These are phyloP conservation scores for Bipolaris oryzae DNA, from an alignment of 2,329 filamentous ascomycete genomes.

Conservation along the genomic window DNA sequence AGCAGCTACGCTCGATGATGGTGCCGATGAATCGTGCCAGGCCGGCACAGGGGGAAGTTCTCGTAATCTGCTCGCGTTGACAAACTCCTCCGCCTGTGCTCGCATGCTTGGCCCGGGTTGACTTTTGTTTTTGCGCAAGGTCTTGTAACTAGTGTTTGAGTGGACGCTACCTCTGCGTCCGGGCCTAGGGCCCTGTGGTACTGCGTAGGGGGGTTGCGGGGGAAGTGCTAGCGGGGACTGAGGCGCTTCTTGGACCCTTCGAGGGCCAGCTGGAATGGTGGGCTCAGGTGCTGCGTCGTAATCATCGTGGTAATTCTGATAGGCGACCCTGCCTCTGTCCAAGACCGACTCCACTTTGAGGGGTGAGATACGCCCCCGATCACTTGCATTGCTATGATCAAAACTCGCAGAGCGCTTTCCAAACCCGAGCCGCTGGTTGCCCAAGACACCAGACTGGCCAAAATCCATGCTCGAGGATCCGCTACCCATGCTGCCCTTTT, in stretches of 20 bases:
- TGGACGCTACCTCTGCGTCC: conserved; percentile 65
- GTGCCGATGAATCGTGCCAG: conserved; percentile 57
- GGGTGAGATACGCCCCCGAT: conserved; percentile 27
- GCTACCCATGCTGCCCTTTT: conserved; percentile 75
- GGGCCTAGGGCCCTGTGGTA: conserved; percentile 50
- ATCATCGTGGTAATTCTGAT: conserved; percentile 59
- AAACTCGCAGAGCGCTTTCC: conserved; percentile 74
- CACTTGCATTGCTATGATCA: conserved; percentile 58
- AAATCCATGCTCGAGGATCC: conserved; percentile 69
- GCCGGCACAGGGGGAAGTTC: conserved; percentile 53
- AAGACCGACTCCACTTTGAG: conserved; percentile 53
- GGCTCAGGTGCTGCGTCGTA: conserved; percentile 87
- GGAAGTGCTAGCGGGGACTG: conserved; percentile 50
- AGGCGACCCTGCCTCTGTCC: conserved; percentile 52
- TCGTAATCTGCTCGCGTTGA: conserved; percentile 53
- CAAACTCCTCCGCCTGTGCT: conserved; percentile 56
- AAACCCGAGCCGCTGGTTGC: conserved; percentile 62
- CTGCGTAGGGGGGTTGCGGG: conserved; percentile 46
- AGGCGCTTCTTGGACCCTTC: conserved; percentile 56
- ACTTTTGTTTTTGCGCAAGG: conserved; percentile 52
- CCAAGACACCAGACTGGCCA: conserved; percentile 63
- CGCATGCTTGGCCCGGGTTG: conserved; percentile 51
- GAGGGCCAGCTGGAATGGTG: conserved; percentile 79
- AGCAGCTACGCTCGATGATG: conserved; percentile 60
- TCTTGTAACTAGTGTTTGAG: conserved; percentile 59